Conservation (phyloP, 768 basidiomycete genomes). For the Kwoniella europaea region DNA sequence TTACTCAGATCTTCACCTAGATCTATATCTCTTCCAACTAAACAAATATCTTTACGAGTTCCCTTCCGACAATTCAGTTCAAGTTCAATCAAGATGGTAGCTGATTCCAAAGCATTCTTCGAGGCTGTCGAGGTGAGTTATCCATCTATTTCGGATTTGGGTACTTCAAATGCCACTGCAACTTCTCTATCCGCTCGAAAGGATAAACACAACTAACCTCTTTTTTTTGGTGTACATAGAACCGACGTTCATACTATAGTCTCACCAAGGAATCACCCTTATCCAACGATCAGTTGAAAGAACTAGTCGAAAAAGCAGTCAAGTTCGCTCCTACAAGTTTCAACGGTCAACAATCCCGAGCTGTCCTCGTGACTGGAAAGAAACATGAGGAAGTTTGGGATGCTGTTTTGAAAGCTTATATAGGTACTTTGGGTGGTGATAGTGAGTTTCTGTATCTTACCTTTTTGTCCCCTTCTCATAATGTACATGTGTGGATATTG, state of each 20-base stretch:
- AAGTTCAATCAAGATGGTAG: slow-evolving; percentile 7
- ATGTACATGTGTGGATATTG: neutral
- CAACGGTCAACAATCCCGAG: slow-evolving; percentile 58
- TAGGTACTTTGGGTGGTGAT: slow-evolving; percentile 22
- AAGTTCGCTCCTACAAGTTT: slow-evolving; percentile 57
- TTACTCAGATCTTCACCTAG: slow-evolving; percentile 1
- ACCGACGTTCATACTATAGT: slow-evolving; percentile 56
- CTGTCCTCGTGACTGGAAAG: slow-evolving; percentile 54
- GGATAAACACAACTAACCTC: too few species aligned
- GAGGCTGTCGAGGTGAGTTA: slow-evolving; percentile 46
- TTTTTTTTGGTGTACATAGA: slow-evolving; percentile 18
- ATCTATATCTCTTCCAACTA: neutral
- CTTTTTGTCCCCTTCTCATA: neutral
- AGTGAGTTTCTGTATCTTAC: slow-evolving; percentile 16
- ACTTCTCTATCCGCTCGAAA: too few species aligned
- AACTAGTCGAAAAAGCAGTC: slow-evolving; percentile 55
- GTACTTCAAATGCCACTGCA: too few species aligned
- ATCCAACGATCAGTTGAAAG: slow-evolving; percentile 50
- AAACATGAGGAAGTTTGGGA: slow-evolving; percentile 55
- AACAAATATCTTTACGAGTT: too few species aligned
- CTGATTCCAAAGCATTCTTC: slow-evolving; percentile 46
- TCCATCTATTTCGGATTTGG: neutral
- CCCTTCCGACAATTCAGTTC: slow-evolving; percentile 1
- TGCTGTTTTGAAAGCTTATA: slow-evolving; percentile 19
- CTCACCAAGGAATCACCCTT: slow-evolving; percentile 51